A percentile compares a stretch with the other conserved stretches of the same genome.
Conservation (phyloP, 305 asterid species). For the Fraxinus paxiana region DNA sequence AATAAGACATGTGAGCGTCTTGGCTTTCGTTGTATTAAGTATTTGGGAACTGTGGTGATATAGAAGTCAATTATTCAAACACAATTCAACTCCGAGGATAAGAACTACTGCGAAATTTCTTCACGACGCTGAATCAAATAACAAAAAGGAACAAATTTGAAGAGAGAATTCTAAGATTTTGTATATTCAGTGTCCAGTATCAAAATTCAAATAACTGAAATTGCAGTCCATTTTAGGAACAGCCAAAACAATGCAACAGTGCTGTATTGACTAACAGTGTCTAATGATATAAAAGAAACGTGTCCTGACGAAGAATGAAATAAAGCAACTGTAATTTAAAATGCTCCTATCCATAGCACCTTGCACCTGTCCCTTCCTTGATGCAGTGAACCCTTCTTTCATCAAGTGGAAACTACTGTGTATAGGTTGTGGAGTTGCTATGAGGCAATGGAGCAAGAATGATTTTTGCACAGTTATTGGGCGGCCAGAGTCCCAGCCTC, state of each 20-base stretch:
- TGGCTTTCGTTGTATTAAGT: not conserved
- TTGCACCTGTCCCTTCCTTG: too few relatives aligned
- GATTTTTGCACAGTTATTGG: not conserved
- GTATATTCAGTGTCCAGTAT: not conserved
- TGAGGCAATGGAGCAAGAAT: not conserved
- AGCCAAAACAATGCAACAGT: not conserved
- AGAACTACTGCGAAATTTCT: not conserved
- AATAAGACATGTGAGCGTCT: not conserved
- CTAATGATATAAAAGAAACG: not conserved
- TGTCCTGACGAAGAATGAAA: not conserved
- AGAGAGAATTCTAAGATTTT: not conserved
- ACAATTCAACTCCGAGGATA: not conserved
- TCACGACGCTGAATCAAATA: too few relatives aligned
- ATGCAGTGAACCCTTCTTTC: not conserved
- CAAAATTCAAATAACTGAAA: not conserved
- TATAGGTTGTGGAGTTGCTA: not conserved
- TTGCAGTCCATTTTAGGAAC: not conserved
- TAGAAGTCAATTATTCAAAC: not conserved
- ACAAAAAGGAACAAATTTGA: not conserved
- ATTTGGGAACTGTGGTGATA: not conserved
- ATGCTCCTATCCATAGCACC: too few relatives aligned
- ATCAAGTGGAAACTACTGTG: not conserved
- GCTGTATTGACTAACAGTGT: too few relatives aligned
- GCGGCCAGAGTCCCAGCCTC: not conserved
- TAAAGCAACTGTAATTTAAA: not conserved